Evolutionary conservation across 495 filamentous ascomycete species (phyloP), one percentile per base, ranked within the genome.

Genomic region (Extremus antarcticus): DNA sequence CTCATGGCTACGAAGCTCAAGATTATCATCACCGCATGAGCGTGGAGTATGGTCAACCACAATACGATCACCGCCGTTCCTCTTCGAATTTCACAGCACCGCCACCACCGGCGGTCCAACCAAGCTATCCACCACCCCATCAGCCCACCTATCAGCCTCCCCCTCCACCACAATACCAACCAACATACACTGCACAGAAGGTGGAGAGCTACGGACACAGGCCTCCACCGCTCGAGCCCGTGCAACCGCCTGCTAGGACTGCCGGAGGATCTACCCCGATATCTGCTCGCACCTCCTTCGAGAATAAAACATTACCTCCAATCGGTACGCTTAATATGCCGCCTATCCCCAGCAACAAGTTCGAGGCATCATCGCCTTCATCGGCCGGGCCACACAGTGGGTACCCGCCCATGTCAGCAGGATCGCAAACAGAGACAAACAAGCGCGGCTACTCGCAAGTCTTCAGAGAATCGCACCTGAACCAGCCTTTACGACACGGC

Each of bases 401-500:
- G 8, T 49, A 49, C 19, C 43, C 1, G n/a, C 16, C 17, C 19
- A 39, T 25, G 32, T 49, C 58, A 16, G 7, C 47, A 24, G 32
- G 23, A 7, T 22, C 48, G 1, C 40, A 20, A 50, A 40, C 39
- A 22, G 41, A 57, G 9, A 22, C 56, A 9, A 20, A 57, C 19
- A 71, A 71, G 49, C 69, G 69, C 25, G 47, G 64, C 25, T 70
- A 59, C 54, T 57, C 54, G 20, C 17, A 52, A 15, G 53, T 55
- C 38, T 50, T 59, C 38, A 24, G 46, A 19, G 53, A 60, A 39
- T 53, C 35, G 21, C 23, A 60, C 17, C 48, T 38, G 40, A 22
- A 38, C 21, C 35, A 49, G 40, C 47, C 48, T 16, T 15, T 55
- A 22, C 48, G 54, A 3, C 46, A 56, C 17, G 54, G 54, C 32